phyloP scores from a whole-genome alignment of 2,329 filamentous ascomycete genomes.

The Xylaria sp. region DNA sequence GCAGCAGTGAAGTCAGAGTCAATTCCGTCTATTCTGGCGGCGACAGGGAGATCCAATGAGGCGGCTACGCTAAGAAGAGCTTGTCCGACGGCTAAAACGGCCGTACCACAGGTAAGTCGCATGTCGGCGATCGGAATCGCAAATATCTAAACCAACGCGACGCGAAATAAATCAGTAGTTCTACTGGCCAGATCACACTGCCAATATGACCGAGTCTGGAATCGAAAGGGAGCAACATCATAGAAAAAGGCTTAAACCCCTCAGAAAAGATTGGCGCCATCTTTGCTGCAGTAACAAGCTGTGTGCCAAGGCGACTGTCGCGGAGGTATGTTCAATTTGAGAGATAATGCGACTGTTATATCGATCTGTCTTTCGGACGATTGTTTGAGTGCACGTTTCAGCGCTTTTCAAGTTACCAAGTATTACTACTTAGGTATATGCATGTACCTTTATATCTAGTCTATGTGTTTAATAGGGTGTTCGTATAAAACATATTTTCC shows the following conservation, averaged over 20 bases:
- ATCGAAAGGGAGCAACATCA: not conserved
- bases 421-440: not conserved
- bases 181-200: not conserved
- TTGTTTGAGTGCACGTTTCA: too few species aligned
- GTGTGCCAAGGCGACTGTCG: conserved; percentile 18
- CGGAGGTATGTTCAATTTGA: conserved; percentile 11
- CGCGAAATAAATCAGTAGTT: not conserved
- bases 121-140: not conserved
- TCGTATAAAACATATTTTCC: not conserved
- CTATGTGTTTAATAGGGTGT: not conserved
- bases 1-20: conserved; percentile 57
- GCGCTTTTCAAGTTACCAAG: too few species aligned
- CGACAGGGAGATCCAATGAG: conserved; percentile 42
- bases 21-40: conserved; percentile 50
- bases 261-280: not conserved
- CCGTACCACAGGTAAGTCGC: not conserved
- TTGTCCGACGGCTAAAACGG: not conserved
- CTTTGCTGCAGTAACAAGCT: not conserved
- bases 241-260: not conserved
- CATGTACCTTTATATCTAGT: not conserved
- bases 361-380: not conserved
- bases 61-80: not conserved
- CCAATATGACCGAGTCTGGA: not conserved
- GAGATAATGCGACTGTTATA: not conserved
- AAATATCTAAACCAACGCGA: too few species aligned